phyloP scores from a whole-genome alignment of 1,139 yeast species.

The Candida glucosophila region DNA sequence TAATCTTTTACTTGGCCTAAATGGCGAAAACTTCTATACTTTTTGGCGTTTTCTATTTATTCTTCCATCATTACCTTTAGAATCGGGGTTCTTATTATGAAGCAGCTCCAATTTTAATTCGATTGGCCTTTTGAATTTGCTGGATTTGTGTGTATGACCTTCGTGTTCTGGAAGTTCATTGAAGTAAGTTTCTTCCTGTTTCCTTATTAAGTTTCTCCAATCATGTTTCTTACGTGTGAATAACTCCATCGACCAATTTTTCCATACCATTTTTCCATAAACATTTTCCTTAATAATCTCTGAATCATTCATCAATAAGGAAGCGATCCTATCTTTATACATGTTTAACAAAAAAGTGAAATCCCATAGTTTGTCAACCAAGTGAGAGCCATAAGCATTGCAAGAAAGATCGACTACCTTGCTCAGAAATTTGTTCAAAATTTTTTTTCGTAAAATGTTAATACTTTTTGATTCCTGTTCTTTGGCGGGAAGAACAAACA shows the following conservation, averaged over 20 bases:
- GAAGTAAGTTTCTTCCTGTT: constrained; percentile 52
- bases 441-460: constrained; percentile 53
- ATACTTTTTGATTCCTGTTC: constrained; percentile 39
- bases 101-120: constrained; percentile 37
- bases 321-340: constrained; percentile 82
- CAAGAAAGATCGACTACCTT: constrained; percentile 57
- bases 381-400: constrained; percentile 87
- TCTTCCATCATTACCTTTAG: background rate
- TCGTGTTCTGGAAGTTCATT: constrained; percentile 12
- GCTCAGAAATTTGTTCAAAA: constrained; percentile 56
- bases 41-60: constrained; percentile 14
- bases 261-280: constrained; percentile 91
- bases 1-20: constrained; percentile 2
- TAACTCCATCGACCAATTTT: constrained; percentile 83
- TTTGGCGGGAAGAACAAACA: constrained; percentile 25
- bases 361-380: constrained; percentile 76
- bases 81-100: constrained; percentile 10
- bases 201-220: constrained; percentile 71
- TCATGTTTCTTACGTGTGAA: constrained; percentile 68
- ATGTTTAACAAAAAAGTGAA: constrained; percentile 71
- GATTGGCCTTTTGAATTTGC: constrained; percentile 29
- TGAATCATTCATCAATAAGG: constrained; percentile 51
- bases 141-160: constrained; percentile 6
- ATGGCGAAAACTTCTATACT: constrained; percentile 23
- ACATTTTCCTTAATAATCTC: constrained; percentile 71